Evolutionary conservation across 495 filamentous ascomycete species (phyloP), one percentile per base, ranked within the genome.

Genomic region (Aspergillus homomorphus): DNA sequence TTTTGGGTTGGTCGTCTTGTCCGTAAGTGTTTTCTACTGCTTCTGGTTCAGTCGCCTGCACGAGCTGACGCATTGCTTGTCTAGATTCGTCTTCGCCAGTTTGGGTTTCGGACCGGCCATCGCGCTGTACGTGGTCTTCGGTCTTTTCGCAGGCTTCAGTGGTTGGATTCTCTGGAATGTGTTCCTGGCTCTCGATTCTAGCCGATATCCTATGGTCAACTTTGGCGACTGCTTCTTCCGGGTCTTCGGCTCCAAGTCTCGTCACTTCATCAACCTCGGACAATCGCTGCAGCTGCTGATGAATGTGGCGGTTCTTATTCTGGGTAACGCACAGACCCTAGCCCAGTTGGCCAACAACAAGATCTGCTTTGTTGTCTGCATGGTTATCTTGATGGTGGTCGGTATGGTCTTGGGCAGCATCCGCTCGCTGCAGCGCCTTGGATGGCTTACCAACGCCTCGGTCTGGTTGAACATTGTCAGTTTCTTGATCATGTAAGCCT

Each of bases 241-340:
- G 15, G 18, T 45, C 44, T 45, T n/a, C 44, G 44, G 44, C n/a
- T 20, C 44, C 44, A 19, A 20, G 44, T 16, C 44, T 20, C 44
- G 44, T 20, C 44, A 45, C n/a, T 19, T 45, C 10, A 20, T 45
- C 10, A 45, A 45, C 44, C 4, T 45, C 44, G 44, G 44, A 19
- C 44, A 45, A 20, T 45, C 44, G 44, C n/a, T 45, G 44, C 44
- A 45, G 44, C 44, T 45, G 44, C 44, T 45, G 4, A n/a, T 45
- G 44, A 19, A 16, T 9, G 44, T 45, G n/a, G 18, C 44, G 1
- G 44, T 45, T 16, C 44, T 45, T 8, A 45, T 45, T 45, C 44
- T 45, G 1, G 44, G 44, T 19, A 45, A 45, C 44, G 44, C n/a
- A 16, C 44, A 45, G 44, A 45, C 44, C n/a, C 44, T 45, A 1